A percentile compares a stretch with the other conserved stretches of the same genome.
These are phyloP conservation scores for Crassisporium funariophilum DNA, from an alignment of 768 basidiomycete species.

Conservation along the genomic window DNA sequence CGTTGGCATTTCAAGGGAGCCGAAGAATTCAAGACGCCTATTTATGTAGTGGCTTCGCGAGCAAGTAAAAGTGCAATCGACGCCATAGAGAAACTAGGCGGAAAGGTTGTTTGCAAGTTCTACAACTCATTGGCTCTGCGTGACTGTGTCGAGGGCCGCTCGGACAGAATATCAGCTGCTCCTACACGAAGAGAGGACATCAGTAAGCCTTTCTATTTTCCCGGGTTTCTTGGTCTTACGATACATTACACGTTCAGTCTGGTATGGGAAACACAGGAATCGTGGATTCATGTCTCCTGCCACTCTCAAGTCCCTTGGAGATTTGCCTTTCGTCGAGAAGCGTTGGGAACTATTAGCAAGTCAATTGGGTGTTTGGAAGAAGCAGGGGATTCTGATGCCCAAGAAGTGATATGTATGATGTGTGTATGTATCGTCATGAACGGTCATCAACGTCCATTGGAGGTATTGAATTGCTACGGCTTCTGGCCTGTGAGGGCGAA, in stretches of 20 bases:
- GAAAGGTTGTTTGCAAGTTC: constrained; percentile 86
- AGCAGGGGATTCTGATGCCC: constrained; percentile 43
- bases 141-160: constrained; percentile 73
- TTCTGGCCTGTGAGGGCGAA: constrained; percentile 47
- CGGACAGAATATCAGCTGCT: constrained; percentile 71
- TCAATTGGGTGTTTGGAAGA: constrained; percentile 60
- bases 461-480: constrained; percentile 49
- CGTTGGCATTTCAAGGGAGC: constrained; percentile 51
- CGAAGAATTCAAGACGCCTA: constrained; percentile 62
- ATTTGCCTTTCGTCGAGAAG: constrained; percentile 63
- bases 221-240: constrained; percentile 5
- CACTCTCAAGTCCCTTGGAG: constrained; percentile 52
- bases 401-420: constrained; percentile 36
- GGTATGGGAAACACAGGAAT: constrained; percentile 76
- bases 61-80: constrained; percentile 86
- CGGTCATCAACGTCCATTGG: constrained; percentile 40
- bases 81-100: constrained; percentile 81
- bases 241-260: constrained; percentile 46
- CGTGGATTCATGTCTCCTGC: constrained; percentile 72
- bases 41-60: constrained; percentile 82
- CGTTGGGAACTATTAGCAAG: constrained; percentile 69
- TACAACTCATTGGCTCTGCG: constrained; percentile 86
- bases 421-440: constrained; percentile 1
- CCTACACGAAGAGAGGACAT: constrained; percentile 89
- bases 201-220: constrained; percentile 46